phyloP scores from a whole-genome alignment of 1,139 yeast genomes.

The Barnettozyma hawaiiensis region DNA sequence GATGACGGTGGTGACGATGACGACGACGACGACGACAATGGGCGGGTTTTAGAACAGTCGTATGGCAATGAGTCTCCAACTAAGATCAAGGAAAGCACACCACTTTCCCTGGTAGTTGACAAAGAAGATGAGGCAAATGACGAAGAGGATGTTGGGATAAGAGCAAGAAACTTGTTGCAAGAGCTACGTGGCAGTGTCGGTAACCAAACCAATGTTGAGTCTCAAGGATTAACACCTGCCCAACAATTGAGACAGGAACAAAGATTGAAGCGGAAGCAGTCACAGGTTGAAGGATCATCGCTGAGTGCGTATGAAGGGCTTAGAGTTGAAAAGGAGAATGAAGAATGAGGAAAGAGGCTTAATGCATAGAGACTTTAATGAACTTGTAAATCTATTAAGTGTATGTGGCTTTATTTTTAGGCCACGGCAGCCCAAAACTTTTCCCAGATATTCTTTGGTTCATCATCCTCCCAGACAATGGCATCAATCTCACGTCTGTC shows the following conservation, averaged over 20 bases:
- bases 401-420: neutral
- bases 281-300: conserved; percentile 7
- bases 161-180: conserved; percentile 56
- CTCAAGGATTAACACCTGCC: conserved; percentile 21
- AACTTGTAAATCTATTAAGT: neutral
- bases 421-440: conserved; percentile 5
- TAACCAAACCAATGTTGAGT: conserved; percentile 7
- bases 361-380: conserved; percentile 1
- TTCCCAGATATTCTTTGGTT: conserved; percentile 3
- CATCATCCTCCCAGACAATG: conserved; percentile 45
- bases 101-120: neutral
- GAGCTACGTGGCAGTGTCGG: conserved; percentile 42
- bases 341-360: conserved; percentile 2
- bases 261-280: conserved; percentile 23
- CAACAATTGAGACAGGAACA: conserved; percentile 27
- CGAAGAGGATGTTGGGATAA: conserved; percentile 45
- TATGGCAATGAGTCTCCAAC: conserved; percentile 6
- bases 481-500: conserved; percentile 60
- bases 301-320: neutral
- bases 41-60: too few species aligned
- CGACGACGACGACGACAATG: neutral
- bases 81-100: conserved; percentile 7
- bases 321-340: neutral
- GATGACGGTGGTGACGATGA: conserved; percentile 5
- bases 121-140: conserved; percentile 2